phyloP scores from a whole-genome alignment of 75 land plant genomes.

The Gnetum montanum region DNA sequence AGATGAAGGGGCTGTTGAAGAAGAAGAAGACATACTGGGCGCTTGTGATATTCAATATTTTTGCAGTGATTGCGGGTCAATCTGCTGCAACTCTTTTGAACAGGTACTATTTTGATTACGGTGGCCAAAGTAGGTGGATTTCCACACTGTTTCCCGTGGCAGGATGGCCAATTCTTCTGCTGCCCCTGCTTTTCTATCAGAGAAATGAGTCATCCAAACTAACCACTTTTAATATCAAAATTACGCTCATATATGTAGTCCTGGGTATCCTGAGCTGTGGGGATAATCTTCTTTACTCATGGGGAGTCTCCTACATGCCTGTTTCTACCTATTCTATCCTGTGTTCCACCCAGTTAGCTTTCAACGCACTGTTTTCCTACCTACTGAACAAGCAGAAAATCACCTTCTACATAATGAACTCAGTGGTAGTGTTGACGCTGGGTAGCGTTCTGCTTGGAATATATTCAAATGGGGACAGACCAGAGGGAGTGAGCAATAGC shows the following conservation, averaged over 20 bases:
- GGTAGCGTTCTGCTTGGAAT: slow-evolving; percentile 33
- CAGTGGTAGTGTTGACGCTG: slow-evolving; percentile 41
- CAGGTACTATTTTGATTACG: slow-evolving; percentile 36
- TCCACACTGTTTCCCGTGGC: slow-evolving; percentile 25
- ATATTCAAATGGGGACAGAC: slow-evolving; percentile 9
- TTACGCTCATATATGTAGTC: slow-evolving; percentile 15
- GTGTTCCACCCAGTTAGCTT: slow-evolving; percentile 47
- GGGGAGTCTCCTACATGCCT: slow-evolving; percentile 37
- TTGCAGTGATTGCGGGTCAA: slow-evolving; percentile 32
- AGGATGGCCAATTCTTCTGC: slow-evolving; percentile 32
- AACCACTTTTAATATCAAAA: slow-evolving; percentile 1
- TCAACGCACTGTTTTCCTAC: slow-evolving; percentile 49
- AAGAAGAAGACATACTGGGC: slow-evolving; percentile 14
- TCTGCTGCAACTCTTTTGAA: slow-evolving; percentile 32
- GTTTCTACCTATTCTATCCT: slow-evolving; percentile 47
- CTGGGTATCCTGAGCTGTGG: slow-evolving; percentile 28
- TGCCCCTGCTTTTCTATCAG: slow-evolving; percentile 9
- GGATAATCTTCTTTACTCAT: slow-evolving; percentile 30
- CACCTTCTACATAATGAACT: slow-evolving; percentile 32
- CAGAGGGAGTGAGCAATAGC: slow-evolving; percentile 2
- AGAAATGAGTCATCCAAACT: not conserved
- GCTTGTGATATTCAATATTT: slow-evolving; percentile 19
- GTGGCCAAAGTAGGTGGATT: slow-evolving; percentile 51
- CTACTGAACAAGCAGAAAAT: slow-evolving; percentile 34
- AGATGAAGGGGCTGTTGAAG: too few relatives aligned